These are phyloP conservation scores for Hymenoscyphus fructigenus DNA, from an alignment of 2,329 filamentous ascomycete species.

Conservation along the genomic window DNA sequence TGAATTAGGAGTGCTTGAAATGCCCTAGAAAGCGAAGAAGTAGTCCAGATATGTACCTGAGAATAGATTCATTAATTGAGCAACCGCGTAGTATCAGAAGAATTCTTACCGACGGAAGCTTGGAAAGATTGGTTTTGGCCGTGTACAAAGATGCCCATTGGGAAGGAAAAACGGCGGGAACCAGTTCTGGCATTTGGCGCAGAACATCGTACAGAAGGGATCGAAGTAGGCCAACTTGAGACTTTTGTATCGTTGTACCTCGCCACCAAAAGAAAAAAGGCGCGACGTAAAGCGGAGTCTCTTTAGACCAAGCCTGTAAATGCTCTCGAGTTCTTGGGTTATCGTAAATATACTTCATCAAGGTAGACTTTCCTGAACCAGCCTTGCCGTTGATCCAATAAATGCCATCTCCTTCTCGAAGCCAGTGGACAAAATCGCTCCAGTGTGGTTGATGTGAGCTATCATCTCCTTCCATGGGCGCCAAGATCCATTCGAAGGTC, in stretches of 20 bases:
- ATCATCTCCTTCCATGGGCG: neutral
- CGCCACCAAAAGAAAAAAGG: constrained; percentile 2
- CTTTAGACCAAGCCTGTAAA: neutral
- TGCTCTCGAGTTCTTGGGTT: neutral
- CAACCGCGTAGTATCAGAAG: neutral
- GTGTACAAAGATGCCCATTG: neutral
- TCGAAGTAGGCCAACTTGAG: neutral
- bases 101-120: neutral
- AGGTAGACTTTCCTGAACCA: constrained; percentile 6
- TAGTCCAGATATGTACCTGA: neutral
- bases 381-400: constrained; percentile 23
- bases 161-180: neutral
- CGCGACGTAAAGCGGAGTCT: neutral
- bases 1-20: neutral
- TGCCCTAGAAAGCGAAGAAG: neutral
- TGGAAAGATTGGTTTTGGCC: neutral
- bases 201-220: neutral
- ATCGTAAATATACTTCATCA: constrained; percentile 7
- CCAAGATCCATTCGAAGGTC: constrained; percentile 20
- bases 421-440: constrained; percentile 15
- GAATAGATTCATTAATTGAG: neutral
- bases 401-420: neutral
- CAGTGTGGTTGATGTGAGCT: neutral
- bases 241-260: constrained; percentile 1
- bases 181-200: neutral